phyloP scores from a whole-genome alignment of 805 yeast species.

The Wickerhamomyces hampshirensis region DNA sequence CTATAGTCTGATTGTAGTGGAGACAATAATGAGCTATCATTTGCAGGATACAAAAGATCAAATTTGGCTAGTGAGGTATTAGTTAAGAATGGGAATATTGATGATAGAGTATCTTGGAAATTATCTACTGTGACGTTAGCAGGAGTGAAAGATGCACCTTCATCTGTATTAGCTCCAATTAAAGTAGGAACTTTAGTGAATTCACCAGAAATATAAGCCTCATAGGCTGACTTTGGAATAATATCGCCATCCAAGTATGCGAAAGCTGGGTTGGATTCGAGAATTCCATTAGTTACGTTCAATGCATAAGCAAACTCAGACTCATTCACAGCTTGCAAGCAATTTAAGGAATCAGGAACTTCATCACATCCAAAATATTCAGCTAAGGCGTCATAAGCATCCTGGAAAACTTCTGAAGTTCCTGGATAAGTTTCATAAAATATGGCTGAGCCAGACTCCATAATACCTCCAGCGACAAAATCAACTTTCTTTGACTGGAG shows the following conservation, averaged over 20 bases:
- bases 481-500: slow-evolving; percentile 6
- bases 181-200: slow-evolving; percentile 18
- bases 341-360: slow-evolving; percentile 6
- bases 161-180: slow-evolving; percentile 22
- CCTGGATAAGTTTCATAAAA: slow-evolving; percentile 5
- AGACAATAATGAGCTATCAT: slow-evolving; percentile 2
- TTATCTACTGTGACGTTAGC: slow-evolving; percentile 2
- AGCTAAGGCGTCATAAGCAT: slow-evolving; percentile 4
- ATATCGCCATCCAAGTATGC: slow-evolving; percentile 18
- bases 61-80: slow-evolving; percentile 8
- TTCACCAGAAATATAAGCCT: slow-evolving; percentile 8
- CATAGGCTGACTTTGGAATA: slow-evolving; percentile 11
- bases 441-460: slow-evolving; percentile 14
- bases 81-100: slow-evolving; percentile 6
- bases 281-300: slow-evolving; percentile 14
- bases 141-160: slow-evolving; percentile 13
- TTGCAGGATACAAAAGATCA: slow-evolving; percentile 3
- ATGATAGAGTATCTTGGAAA: background rate
- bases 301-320: slow-evolving; percentile 4
- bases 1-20: slow-evolving; percentile 15
- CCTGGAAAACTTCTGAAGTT: slow-evolving; percentile 2
- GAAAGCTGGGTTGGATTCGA: background rate
- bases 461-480: slow-evolving; percentile 15
- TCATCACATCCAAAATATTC: slow-evolving; percentile 12
- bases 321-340: slow-evolving; percentile 12